These are phyloP conservation scores for Coffea canephora DNA, from an alignment of 257 asterid genomes.

Conservation along the genomic window DNA sequence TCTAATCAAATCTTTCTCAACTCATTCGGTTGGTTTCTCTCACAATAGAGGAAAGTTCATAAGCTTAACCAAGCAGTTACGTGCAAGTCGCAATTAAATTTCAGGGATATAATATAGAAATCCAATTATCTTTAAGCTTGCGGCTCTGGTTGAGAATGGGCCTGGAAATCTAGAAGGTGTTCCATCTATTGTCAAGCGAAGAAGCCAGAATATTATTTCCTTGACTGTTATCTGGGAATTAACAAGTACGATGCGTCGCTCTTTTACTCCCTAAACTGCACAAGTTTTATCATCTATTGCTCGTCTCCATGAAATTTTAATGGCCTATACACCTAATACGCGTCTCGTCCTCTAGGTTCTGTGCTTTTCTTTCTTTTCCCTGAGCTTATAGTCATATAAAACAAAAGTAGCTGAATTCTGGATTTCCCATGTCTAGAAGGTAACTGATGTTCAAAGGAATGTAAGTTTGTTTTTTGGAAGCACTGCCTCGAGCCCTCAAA, in stretches of 20 bases:
- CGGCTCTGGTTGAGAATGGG: not conserved
- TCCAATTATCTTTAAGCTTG: not conserved
- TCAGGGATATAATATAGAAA: not conserved
- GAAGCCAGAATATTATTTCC: not conserved
- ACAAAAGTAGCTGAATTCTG: not conserved
- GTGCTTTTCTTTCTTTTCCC: no score
- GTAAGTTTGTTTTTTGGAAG: constrained; percentile 10
- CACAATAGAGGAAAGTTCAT: not conserved
- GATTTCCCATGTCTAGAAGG: not conserved
- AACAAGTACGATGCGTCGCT: not conserved
- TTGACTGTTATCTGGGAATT: not conserved
- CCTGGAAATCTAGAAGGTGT: not conserved
- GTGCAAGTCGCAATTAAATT: not conserved
- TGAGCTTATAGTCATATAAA: no score
- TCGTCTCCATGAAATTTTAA: not conserved
- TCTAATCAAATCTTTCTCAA: not conserved
- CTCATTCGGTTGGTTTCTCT: not conserved
- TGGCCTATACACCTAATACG: not conserved
- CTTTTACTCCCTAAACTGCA: not conserved
- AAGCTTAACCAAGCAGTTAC: not conserved
- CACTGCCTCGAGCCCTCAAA: constrained; percentile 26
- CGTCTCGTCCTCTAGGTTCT: not conserved
- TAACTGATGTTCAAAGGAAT: not conserved
- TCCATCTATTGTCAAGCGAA: not conserved
- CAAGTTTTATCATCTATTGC: not conserved